Evolutionary conservation across 345 rosid species (phyloP), one percentile per base, ranked within the genome.

Genomic region (Salix suchowensis): DNA sequence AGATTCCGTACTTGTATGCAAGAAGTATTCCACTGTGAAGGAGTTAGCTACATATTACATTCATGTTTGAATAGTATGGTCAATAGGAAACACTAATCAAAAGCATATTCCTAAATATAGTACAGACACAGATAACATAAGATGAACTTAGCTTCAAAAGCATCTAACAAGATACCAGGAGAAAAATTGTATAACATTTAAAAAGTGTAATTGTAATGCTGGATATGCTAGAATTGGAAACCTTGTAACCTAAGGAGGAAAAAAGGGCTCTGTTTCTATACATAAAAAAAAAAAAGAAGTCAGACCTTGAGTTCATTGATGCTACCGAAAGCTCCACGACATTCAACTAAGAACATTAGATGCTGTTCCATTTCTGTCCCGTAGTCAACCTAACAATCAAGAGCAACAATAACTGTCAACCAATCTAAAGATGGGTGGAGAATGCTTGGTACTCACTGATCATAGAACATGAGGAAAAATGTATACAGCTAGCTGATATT

Each of bases 251-350:
- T n/a, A 34, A 0, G 21, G 19, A 21, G 50, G 60, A 16, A 2
- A 11, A 58, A 40, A 34, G n/a, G 44, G 5, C 13, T 48, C 34
- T 62, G 70, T 30, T 34, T 46, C 16, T 6, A 10, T 44, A 37
- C 21, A 5, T 30, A 30, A 30, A 30, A 19, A 39, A 54, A 78
- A 77, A 48, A 26, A 74, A 9, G 62, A 32, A 30, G 6, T 50
- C 88, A 81, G 65, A 94, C 98, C 95, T 88, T 89, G 65, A 91
- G 87, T 76, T 89, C 95, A 82, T 82, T 82, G 79, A 87, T 81
- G 88, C 86, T 79, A 62, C 84, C 86, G 79, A 94, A 88, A 65
- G 94, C 92, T 76, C 86, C 91, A 76, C 98, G 97, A 58, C 98
- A 90, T 86, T 91, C 94, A 52, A 86, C 91, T 78, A 94, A 88